Percentiles rank a stretch among this genome's conserved stretches.
Conservation (phyloP, 495 filamentous ascomycete genomes). For the Xylaria curta region DNA sequence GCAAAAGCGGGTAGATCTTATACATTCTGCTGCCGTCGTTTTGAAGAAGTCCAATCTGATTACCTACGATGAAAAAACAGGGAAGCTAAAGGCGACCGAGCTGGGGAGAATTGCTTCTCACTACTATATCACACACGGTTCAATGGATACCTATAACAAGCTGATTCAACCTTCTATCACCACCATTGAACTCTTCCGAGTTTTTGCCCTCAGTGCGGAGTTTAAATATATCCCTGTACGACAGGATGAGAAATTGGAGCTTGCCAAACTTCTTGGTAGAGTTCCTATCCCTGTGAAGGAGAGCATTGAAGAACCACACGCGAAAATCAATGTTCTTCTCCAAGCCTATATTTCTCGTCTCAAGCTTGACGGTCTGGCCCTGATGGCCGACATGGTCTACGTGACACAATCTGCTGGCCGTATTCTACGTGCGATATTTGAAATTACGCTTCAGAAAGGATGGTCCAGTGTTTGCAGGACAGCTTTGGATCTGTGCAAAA, state of each 20-base stretch:
- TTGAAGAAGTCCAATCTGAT: constrained; percentile 86
- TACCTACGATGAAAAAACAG: constrained; percentile 95
- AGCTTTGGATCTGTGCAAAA: constrained; percentile 95
- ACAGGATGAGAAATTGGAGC: constrained; percentile 95
- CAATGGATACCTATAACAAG: constrained; percentile 95
- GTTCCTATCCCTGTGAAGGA: constrained; percentile 98
- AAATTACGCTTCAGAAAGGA: constrained; percentile 94
- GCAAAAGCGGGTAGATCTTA: constrained; percentile 94
- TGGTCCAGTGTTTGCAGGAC: constrained; percentile 94
- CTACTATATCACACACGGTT: constrained; percentile 96
- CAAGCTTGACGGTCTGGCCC: constrained; percentile 88
- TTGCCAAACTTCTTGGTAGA: constrained; percentile 86
- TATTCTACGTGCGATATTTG: constrained; percentile 94
- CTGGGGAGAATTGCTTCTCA: constrained; percentile 95
- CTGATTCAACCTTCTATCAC: constrained; percentile 92
- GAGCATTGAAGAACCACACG: constrained; percentile 92
- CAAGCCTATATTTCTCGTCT: constrained; percentile 97
- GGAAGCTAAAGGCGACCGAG: constrained; percentile 88
- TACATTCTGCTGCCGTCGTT: constrained; percentile 90
- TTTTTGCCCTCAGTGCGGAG: constrained; percentile 97
- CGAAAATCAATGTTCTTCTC: constrained; percentile 98
- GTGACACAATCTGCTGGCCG: constrained; percentile 97
- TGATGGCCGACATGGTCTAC: constrained; percentile 99
- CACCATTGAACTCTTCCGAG: constrained; percentile 91
- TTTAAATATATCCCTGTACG: constrained; percentile 99